Evolutionary conservation across 2,329 filamentous ascomycete genomes (phyloP).

Genomic region (Verticillium nubilum): DNA sequence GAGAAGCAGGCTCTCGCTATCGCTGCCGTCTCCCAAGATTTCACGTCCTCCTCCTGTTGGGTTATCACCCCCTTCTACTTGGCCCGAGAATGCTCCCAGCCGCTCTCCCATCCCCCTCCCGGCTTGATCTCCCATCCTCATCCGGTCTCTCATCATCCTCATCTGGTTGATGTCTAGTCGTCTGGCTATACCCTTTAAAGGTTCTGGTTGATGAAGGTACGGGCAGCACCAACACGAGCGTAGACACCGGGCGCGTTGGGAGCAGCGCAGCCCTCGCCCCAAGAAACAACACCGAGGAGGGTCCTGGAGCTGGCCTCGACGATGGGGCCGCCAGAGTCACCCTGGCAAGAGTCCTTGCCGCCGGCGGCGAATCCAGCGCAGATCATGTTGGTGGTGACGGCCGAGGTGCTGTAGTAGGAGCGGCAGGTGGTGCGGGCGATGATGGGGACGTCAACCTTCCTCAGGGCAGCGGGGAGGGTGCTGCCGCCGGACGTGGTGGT

Average conservation of each 20-base stretch:
- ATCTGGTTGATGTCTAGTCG: too few species aligned
- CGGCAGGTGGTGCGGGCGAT: conserved; percentile 20
- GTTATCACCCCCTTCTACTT: too few species aligned
- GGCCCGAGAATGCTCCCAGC: too few species aligned
- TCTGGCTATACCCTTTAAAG: not conserved
- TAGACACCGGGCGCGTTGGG: conserved; percentile 21
- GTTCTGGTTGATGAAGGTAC: conserved; percentile 20
- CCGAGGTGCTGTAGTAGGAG: conserved; percentile 14
- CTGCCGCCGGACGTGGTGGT: conserved; percentile 11
- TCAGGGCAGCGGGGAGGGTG: conserved; percentile 13
- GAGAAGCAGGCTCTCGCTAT: too few species aligned
- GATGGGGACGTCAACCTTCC: conserved; percentile 24
- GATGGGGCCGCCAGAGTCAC: conserved; percentile 25
- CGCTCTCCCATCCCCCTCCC: too few species aligned
- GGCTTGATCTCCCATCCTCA: too few species aligned
- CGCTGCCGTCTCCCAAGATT: too few species aligned
- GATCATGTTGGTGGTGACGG: conserved; percentile 24
- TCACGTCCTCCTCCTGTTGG: too few species aligned
- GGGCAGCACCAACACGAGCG: conserved; percentile 17
- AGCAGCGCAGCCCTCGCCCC: conserved; percentile 22
- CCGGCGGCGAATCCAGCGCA: conserved; percentile 21
- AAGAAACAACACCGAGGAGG: conserved; percentile 23
- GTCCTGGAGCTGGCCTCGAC: conserved; percentile 13
- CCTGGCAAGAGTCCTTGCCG: conserved; percentile 25
- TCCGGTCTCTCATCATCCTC: too few species aligned